Evolutionary conservation across 306 rosid species (phyloP).

Genomic region (Cotoneaster glaucophyllus): DNA sequence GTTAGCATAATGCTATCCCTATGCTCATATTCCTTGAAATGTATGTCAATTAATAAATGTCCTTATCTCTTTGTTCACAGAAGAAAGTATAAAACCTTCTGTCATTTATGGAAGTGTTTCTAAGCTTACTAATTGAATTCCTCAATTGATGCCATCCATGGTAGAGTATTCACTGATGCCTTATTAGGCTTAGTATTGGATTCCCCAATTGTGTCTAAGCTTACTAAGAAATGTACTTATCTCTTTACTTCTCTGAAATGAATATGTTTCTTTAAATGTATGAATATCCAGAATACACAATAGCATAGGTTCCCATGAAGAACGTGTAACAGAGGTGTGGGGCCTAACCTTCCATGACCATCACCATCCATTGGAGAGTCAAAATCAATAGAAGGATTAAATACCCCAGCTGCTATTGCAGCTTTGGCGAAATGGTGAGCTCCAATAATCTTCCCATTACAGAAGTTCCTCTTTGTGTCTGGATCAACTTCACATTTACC

Average conservation of each 20-base stretch:
- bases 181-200: neutral
- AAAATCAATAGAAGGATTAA: slow-evolving; percentile 84
- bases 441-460: slow-evolving; percentile 97
- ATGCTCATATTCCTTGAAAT: neutral
- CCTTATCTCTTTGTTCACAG: neutral
- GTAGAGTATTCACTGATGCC: neutral
- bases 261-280: neutral
- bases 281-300: neutral
- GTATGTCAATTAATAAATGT: neutral
- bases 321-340: slow-evolving; percentile 11
- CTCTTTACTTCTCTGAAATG: neutral
- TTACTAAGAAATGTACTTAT: neutral
- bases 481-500: slow-evolving; percentile 95
- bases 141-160: neutral
- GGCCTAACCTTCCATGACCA: slow-evolving; percentile 94
- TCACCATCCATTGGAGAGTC: slow-evolving; percentile 98
- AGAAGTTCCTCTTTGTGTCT: slow-evolving; percentile 68
- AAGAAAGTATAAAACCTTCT: neutral
- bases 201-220: neutral
- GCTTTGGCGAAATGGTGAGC: slow-evolving; percentile 98
- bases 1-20: neutral
- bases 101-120: neutral
- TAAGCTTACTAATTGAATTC: slow-evolving; percentile 3
- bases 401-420: slow-evolving; percentile 93
- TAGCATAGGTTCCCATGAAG: neutral